Percentiles rank a stretch among this genome's conserved stretches.
Conservation (phyloP, 176 grass and related monocot genomes). For the Eragrostis curvula region DNA sequence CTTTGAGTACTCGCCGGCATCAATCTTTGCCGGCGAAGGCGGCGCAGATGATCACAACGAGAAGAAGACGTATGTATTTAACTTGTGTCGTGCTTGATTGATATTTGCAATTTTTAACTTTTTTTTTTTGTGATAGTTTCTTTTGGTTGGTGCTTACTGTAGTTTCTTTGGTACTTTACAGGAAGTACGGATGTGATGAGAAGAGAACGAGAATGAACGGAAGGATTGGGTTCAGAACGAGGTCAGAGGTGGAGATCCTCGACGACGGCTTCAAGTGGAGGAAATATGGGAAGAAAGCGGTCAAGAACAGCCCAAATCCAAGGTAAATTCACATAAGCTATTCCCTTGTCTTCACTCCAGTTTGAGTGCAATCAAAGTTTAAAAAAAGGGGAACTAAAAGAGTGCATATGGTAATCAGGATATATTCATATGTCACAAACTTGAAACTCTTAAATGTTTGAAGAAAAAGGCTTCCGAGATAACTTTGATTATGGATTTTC, state of each 20-base stretch:
- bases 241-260: slow-evolving; percentile 77
- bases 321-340: slow-evolving; percentile 59
- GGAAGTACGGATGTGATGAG: slow-evolving; percentile 19
- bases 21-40: background rate
- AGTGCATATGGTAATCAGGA: no score
- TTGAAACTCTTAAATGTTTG: no score
- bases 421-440: no score
- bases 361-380: no score
- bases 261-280: slow-evolving; percentile 98
- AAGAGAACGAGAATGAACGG: slow-evolving; percentile 12
- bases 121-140: background rate
- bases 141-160: background rate
- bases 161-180: background rate
- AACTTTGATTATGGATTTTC: no score
- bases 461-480: no score
- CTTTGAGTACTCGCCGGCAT: slow-evolving; percentile 20
- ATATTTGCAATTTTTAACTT: background rate
- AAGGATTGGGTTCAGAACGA: slow-evolving; percentile 84
- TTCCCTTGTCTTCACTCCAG: no score
- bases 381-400: no score
- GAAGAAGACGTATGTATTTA: background rate
- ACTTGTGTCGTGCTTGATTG: background rate
- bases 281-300: slow-evolving; percentile 93
- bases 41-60: background rate
- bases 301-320: slow-evolving; percentile 93